Conservation (phyloP, 148 eudicot species). For the Persicaria maculosa region DNA sequence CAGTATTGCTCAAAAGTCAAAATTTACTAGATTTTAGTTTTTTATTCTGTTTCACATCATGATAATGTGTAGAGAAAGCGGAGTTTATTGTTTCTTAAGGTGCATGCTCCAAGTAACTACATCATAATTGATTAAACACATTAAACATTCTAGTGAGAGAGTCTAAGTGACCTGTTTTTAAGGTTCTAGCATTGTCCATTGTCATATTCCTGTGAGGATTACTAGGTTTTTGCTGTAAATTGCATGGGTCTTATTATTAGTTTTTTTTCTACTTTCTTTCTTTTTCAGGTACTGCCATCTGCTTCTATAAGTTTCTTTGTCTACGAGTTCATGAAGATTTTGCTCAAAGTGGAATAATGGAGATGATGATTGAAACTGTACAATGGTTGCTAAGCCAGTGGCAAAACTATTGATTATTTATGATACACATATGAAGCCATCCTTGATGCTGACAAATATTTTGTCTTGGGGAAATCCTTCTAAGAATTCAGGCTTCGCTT, state of each 20-base stretch:
- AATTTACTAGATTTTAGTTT: not conserved
- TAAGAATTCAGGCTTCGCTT: not conserved
- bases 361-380: not conserved
- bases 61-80: not conserved
- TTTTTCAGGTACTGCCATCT: slow-evolving; percentile 57
- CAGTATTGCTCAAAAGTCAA: not conserved
- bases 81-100: not conserved
- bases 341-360: slow-evolving; percentile 52
- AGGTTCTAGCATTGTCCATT: not conserved
- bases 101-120: not conserved
- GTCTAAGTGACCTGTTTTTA: not conserved
- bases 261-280: slow-evolving; percentile 10
- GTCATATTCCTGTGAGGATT: not conserved
- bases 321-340: slow-evolving; percentile 61
- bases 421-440: not conserved
- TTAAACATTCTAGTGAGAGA: not conserved
- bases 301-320: slow-evolving; percentile 64
- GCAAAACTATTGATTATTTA: not conserved
- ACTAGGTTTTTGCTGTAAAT: not conserved
- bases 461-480: not conserved
- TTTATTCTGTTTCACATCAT: not conserved
- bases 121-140: no score
- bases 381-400: not conserved
- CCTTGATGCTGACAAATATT: not conserved
- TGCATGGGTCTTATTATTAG: not conserved